Evolutionary conservation across 768 basidiomycete genomes (phyloP), one percentile per base, ranked within the genome.

Genomic region (Tulasnella sp.): DNA sequence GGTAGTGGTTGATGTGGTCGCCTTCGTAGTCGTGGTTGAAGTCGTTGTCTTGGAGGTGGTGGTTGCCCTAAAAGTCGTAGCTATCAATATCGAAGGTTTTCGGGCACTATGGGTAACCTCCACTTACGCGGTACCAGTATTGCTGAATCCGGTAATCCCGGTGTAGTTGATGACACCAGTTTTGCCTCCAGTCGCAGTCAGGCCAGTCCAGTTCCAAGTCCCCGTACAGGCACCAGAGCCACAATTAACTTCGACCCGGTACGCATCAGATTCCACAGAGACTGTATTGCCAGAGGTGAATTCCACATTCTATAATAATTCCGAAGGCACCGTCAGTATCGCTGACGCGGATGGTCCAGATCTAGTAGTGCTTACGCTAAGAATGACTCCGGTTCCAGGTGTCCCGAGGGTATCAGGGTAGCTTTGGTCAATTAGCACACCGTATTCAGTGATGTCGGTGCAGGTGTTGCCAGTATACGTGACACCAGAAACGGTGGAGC

Each of bases 371-470:
- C 77, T 63, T 63, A 83, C 81, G n/a, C 77, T 82, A 64, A 84
- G 70, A 17, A 63, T 68, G 11, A 81, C 78, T 3, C 82, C 82
- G 17, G 68, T 78, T 30, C 82, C 82, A 3, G 84, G 80, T 0
- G 72, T 77, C 15, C 78, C 78, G 17, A 80, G 64, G 13, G 74
- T 73, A 23, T 68, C 63, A 4, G 83, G 81, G 66, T 85, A 84
- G 66, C 80, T 83, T 75, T 82, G 80, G 66, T 82, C 79, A 32
- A 86, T 82, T 61, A 86, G 55, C 0, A 85, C 69, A 34, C 83
- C 84, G 60, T 77, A 85, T 26, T 67, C 19, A 0, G 70, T 72
- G 10, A 78, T 71, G 11, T 77, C 77, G 10, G 69, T 77, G 1
- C 76, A 80, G 15, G 74, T 78, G 67, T 85, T 84, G 34, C 63